These are phyloP conservation scores for Protea cynaroides DNA, from an alignment of 164 flowering plant species.

Conservation along the genomic window DNA sequence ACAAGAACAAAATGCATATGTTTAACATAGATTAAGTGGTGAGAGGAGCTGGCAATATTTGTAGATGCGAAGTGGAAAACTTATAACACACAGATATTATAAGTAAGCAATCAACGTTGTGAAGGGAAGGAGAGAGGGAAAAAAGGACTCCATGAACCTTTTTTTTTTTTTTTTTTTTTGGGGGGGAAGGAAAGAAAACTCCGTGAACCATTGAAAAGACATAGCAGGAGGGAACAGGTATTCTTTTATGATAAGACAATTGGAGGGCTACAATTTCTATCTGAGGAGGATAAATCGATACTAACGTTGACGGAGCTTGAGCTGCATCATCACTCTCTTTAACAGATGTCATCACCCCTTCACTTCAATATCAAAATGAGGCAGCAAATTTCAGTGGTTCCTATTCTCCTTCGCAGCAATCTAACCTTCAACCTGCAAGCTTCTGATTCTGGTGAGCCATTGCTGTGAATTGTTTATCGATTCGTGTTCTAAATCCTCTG, in stretches of 20 bases:
- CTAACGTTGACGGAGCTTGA: conserved; percentile 11
- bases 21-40: not conserved
- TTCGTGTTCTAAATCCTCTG: too few species aligned
- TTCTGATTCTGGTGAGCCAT: not conserved
- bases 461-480: too few species aligned
- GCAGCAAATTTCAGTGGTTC: not conserved
- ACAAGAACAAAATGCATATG: not conserved
- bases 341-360: conserved; percentile 10
- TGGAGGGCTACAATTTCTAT: not conserved
- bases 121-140: too few species aligned
- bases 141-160: too few species aligned
- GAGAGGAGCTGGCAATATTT: too few species aligned
- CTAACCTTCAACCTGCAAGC: not conserved
- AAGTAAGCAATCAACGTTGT: not conserved
- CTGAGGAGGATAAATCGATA: not conserved
- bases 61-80: too few species aligned
- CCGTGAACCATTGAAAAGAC: not conserved
- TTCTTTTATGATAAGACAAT: not conserved
- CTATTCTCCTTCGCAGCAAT: not conserved
- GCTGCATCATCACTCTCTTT: conserved; percentile 11
- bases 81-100: too few species aligned
- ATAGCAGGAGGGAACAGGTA: too few species aligned
- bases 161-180: too few species aligned
- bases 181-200: not conserved
- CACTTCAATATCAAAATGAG: not conserved